Percentiles rank a stretch among this genome's conserved stretches.
Conservation (phyloP, 2,329 filamentous ascomycete genomes). For the Aspergillus viridinutans region DNA sequence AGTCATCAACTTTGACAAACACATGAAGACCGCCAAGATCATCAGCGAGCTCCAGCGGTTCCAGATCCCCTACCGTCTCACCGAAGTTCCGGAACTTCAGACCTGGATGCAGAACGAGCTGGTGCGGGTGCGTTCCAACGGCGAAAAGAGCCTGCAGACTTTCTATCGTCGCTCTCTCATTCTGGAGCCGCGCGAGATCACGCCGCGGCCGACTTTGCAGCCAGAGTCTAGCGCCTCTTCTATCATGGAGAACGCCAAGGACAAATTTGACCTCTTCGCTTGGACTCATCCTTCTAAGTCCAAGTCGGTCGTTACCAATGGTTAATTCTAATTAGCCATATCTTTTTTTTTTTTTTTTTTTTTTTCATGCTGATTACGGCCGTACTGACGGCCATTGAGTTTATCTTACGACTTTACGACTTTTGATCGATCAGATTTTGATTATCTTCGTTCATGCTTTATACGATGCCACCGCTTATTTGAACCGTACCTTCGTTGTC, state of each 20-base stretch:
- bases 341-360: neutral
- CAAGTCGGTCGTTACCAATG: constrained; percentile 36
- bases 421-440: neutral
- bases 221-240: constrained; percentile 29
- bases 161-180: constrained; percentile 81
- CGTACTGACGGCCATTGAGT: neutral
- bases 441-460: constrained; percentile 9
- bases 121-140: constrained; percentile 63
- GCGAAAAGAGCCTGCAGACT: constrained; percentile 59
- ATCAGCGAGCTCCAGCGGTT: constrained; percentile 94
- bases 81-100: constrained; percentile 81
- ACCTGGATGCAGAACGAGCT: constrained; percentile 87
- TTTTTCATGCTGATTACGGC: neutral
- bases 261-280: constrained; percentile 51
- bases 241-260: constrained; percentile 40
- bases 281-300: constrained; percentile 47
- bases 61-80: constrained; percentile 84
- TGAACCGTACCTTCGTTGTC: constrained; percentile 5
- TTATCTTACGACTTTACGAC: neutral
- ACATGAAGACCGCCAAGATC: constrained; percentile 88
- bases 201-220: constrained; percentile 19
- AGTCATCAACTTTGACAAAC: constrained; percentile 98
- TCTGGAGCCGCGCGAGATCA: constrained; percentile 61
- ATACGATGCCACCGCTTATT: constrained; percentile 13
- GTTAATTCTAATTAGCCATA: constrained; percentile 16